Percentiles rank a stretch among this genome's conserved stretches.
Evolutionary conservation across 768 basidiomycete species (phyloP).

Genomic region (Pleurotus djamor): DNA sequence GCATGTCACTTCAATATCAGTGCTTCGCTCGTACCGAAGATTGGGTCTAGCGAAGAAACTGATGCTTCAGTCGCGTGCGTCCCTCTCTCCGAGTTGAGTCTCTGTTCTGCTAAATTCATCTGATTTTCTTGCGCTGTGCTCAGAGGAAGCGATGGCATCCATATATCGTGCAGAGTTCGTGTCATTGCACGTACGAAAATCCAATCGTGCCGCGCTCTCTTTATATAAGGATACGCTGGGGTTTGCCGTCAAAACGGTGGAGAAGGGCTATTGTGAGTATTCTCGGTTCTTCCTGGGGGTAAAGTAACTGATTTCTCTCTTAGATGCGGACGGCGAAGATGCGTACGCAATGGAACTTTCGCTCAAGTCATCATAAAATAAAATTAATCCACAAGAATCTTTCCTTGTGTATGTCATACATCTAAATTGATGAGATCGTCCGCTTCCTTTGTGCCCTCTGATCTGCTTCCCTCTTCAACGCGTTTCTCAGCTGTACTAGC

Average conservation of each 20-base stretch:
- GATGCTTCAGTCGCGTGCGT: slow-evolving; percentile 92
- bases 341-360: slow-evolving; percentile 88
- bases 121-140: slow-evolving; percentile 1
- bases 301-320: too few relatives aligned
- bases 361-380: slow-evolving; percentile 32
- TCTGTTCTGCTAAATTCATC: background rate
- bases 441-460: background rate
- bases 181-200: slow-evolving; percentile 91
- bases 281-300: too few relatives aligned
- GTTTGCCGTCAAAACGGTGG: slow-evolving; percentile 83
- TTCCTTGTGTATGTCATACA: background rate
- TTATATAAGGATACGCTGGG: slow-evolving; percentile 91
- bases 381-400: background rate
- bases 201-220: slow-evolving; percentile 88
- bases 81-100: background rate
- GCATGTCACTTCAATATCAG: slow-evolving; percentile 96
- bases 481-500: slow-evolving; percentile 8
- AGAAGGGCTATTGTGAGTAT: slow-evolving; percentile 87
- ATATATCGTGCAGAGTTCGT: slow-evolving; percentile 87
- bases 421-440: background rate
- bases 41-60: slow-evolving; percentile 93
- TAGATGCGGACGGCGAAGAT: slow-evolving; percentile 91
- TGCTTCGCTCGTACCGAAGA: slow-evolving; percentile 86
- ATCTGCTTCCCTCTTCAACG: background rate
- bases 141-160: slow-evolving; percentile 86